Percentiles rank a stretch among this genome's conserved stretches.
Evolutionary conservation across 768 basidiomycete genomes (phyloP).

Genomic region (Boletus rubroflammeus): DNA sequence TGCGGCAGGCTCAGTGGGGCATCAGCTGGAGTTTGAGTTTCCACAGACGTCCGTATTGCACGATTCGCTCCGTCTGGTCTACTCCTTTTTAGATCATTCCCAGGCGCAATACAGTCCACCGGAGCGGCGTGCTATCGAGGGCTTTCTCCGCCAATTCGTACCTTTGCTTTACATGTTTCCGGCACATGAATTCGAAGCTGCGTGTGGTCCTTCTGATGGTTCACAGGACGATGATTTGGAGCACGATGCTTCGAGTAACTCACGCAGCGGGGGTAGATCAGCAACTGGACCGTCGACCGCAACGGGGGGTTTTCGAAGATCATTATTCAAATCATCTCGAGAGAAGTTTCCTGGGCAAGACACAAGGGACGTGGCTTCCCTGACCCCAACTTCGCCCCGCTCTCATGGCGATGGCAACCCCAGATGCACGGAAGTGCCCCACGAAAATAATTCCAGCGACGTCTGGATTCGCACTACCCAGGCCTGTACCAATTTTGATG

Average conservation of each 20-base stretch:
- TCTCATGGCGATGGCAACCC: slow-evolving; percentile 1
- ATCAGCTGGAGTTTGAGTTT: slow-evolving; percentile 79
- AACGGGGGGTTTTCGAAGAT: slow-evolving; percentile 71
- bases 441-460: slow-evolving; percentile 35
- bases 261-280: slow-evolving; percentile 41
- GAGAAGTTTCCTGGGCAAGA: slow-evolving; percentile 45
- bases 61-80: slow-evolving; percentile 86
- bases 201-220: slow-evolving; percentile 54
- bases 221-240: slow-evolving; percentile 37
- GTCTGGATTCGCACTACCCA: slow-evolving; percentile 53
- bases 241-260: slow-evolving; percentile 21
- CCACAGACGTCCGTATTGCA: slow-evolving; percentile 76
- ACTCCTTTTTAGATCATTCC: slow-evolving; percentile 87
- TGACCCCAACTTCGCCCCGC: slow-evolving; percentile 15
- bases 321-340: slow-evolving; percentile 71
- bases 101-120: slow-evolving; percentile 66
- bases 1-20: slow-evolving; percentile 46
- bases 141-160: slow-evolving; percentile 80
- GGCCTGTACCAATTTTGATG: slow-evolving; percentile 23
- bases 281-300: slow-evolving; percentile 46
- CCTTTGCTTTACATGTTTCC: slow-evolving; percentile 75
- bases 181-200: slow-evolving; percentile 61
- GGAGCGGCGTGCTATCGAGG: slow-evolving; percentile 82
- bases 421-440: neutral
- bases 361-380: slow-evolving; percentile 29